A percentile compares a stretch with the other conserved stretches of the same genome.
Evolutionary conservation across 2,329 filamentous ascomycete genomes (phyloP).

Genomic region (Hymenoscyphus linearis): DNA sequence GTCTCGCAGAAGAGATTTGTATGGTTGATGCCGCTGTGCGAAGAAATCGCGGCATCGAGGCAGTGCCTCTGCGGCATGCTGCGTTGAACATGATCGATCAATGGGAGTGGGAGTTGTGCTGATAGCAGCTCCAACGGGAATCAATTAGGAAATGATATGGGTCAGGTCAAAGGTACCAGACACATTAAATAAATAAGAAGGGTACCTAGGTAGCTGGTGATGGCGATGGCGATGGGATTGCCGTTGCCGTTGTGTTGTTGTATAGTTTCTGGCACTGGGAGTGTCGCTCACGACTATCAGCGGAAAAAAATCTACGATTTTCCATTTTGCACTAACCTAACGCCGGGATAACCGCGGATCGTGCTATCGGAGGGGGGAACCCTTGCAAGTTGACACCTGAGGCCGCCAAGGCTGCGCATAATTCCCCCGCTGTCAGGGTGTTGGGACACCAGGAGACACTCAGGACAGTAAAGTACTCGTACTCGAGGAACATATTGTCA

Average conservation of each 20-base stretch:
- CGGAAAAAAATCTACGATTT: not conserved
- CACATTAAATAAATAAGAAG: constrained; percentile 13
- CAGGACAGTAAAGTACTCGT: no score
- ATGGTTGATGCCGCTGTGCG: constrained; percentile 20
- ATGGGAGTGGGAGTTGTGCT: constrained; percentile 4
- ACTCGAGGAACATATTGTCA: not conserved
- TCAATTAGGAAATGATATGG: constrained; percentile 13
- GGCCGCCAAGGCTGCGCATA: no score
- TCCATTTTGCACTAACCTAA: not conserved
- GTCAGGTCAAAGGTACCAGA: constrained; percentile 9
- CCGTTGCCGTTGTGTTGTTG: not conserved
- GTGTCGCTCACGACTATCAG: not conserved
- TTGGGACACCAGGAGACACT: no score
- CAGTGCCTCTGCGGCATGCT: constrained; percentile 30
- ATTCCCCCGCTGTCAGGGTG: no score
- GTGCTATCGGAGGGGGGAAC: no score
- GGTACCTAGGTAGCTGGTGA: not conserved
- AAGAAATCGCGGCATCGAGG: constrained; percentile 30
- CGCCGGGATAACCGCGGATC: not conserved
- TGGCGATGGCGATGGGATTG: constrained; percentile 9
- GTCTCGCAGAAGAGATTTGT: constrained; percentile 25
- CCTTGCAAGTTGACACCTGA: no score
- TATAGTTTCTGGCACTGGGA: no score
- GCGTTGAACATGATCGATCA: constrained; percentile 29
- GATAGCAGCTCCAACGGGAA: constrained; percentile 5